phyloP scores from a whole-genome alignment of 495 filamentous ascomycete species.

The Mycothermus thermophilus region DNA sequence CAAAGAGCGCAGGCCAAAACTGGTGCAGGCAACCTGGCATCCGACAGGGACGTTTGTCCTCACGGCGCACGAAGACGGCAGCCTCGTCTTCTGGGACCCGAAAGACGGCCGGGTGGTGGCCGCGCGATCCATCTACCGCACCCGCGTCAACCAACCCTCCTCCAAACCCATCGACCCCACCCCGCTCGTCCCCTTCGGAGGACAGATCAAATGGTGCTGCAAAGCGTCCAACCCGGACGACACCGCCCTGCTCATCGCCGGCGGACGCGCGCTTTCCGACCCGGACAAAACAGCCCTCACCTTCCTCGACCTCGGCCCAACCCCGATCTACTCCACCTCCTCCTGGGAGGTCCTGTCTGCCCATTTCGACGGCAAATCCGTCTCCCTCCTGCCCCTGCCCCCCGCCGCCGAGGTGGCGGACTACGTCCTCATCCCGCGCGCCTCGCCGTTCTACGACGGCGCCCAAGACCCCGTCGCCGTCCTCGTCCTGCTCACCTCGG shows the following conservation, averaged over 20 bases:
- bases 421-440: conserved; percentile 68
- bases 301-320: conserved; percentile 76
- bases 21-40: conserved; percentile 82
- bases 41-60: conserved; percentile 84
- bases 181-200: conserved; percentile 49
- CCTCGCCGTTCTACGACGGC: conserved; percentile 72
- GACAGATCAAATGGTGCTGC: conserved; percentile 80
- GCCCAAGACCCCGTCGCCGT: conserved; percentile 80
- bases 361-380: conserved; percentile 60
- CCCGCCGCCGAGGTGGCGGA: conserved; percentile 65
- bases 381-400: conserved; percentile 60
- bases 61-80: conserved; percentile 79
- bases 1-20: conserved; percentile 49
- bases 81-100: conserved; percentile 84
- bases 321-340: conserved; percentile 80
- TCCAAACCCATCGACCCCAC: conserved; percentile 21
- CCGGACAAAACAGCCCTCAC: conserved; percentile 54
- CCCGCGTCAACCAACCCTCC: conserved; percentile 46
- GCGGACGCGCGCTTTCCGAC: conserved; percentile 40
- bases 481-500: conserved; percentile 63
- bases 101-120: conserved; percentile 79
- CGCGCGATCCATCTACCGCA: conserved; percentile 64
- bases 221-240: conserved; percentile 76
- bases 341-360: conserved; percentile 67
- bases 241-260: conserved; percentile 75